Evolutionary conservation across 345 rosid species (phyloP).

Genomic region (Isatis tinctoria): DNA sequence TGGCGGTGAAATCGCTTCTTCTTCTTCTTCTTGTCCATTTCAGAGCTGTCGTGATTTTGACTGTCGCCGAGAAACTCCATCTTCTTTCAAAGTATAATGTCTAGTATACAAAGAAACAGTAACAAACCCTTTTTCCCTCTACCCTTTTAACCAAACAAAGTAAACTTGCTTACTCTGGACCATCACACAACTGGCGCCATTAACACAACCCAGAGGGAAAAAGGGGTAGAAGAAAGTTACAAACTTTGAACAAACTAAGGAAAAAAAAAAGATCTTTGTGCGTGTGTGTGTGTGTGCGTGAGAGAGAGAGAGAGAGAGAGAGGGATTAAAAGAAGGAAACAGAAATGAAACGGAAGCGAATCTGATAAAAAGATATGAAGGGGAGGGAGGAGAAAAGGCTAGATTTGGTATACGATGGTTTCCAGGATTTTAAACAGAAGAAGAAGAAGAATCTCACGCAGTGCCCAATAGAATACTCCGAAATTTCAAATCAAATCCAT

Average conservation of each 20-base stretch:
- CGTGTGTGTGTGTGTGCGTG: no score
- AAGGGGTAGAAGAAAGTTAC: neutral
- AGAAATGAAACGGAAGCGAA: conserved; percentile 31
- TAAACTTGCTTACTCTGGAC: conserved; percentile 20
- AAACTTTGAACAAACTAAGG: neutral
- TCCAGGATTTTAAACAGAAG: no score
- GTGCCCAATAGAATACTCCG: neutral
- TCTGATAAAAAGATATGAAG: neutral
- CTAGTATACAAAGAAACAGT: neutral
- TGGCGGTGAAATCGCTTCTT: conserved; percentile 95
- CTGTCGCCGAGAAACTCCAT: conserved; percentile 45
- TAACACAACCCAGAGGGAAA: conserved; percentile 1
- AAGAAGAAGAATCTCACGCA: neutral
- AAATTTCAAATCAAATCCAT: neutral
- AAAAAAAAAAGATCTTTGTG: neutral
- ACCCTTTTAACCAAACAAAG: neutral
- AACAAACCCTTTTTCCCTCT: neutral
- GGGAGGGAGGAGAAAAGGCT: conserved; percentile 8
- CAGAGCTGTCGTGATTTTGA: conserved; percentile 37
- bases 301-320: neutral
- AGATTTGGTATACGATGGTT: conserved; percentile 1
- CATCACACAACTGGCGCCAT: conserved; percentile 29
- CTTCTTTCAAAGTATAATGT: conserved; percentile 5
- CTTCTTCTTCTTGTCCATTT: conserved; percentile 47
- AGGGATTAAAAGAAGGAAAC: neutral